These are phyloP conservation scores for Croton laevigatus DNA, from an alignment of 441 rosid species.

Conservation along the genomic window DNA sequence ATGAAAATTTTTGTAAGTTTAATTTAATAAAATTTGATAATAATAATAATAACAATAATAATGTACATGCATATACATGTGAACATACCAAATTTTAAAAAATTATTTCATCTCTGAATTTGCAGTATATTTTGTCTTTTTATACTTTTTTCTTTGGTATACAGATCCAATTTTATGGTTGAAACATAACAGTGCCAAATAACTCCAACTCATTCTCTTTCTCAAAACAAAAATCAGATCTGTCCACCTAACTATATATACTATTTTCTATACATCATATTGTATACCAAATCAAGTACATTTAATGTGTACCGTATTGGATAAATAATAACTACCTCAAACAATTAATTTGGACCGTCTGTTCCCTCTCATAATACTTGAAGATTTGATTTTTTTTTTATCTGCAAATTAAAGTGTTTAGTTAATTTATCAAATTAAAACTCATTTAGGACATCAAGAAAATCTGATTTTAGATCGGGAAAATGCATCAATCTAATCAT, in stretches of 20 bases:
- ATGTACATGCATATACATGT: conserved; percentile 25
- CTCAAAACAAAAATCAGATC: conserved; percentile 16
- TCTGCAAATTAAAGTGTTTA: too few relatives aligned
- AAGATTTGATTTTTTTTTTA: too few relatives aligned
- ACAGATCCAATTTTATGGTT: conserved; percentile 19
- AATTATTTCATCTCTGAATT: too few relatives aligned
- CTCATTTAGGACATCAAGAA: too few relatives aligned
- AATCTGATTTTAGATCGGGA: too few relatives aligned
- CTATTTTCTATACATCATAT: too few relatives aligned
- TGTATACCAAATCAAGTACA: conserved; percentile 22
- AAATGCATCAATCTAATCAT: too few relatives aligned
- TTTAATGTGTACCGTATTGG: conserved; percentile 26
- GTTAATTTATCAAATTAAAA: too few relatives aligned
- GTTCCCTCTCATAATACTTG: background rate
- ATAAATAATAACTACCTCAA: background rate
- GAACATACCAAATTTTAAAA: too few relatives aligned
- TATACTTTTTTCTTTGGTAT: background rate
- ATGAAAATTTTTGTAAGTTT: too few relatives aligned
- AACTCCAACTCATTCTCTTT: conserved; percentile 6
- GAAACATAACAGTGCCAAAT: conserved; percentile 28
- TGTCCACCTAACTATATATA: background rate
- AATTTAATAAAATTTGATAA: too few relatives aligned
- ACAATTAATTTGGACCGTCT: conserved; percentile 20
- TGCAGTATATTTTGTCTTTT: conserved; percentile 7
- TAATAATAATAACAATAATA: too few relatives aligned